Conservation (phyloP, 768 basidiomycete species). For the Dictyophora rubrovolvata region DNA sequence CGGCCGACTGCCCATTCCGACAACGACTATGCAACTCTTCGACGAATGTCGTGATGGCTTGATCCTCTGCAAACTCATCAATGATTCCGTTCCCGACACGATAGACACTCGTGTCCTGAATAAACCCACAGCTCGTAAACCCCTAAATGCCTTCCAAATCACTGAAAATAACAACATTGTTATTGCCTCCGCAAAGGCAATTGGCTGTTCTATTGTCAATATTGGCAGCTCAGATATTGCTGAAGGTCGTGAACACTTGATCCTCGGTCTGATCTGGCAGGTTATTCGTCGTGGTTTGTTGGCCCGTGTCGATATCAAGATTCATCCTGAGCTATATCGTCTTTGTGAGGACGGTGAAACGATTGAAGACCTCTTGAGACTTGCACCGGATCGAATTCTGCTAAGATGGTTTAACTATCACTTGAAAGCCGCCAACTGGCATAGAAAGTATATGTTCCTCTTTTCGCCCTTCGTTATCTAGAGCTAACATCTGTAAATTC, state of each 20-base stretch:
- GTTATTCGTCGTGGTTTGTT: conserved; percentile 90
- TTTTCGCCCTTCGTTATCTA: not conserved
- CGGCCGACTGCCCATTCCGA: conserved; percentile 80
- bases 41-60: conserved; percentile 95
- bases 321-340: conserved; percentile 93
- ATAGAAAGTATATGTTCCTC: conserved; percentile 56
- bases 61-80: conserved; percentile 96
- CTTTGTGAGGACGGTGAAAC: conserved; percentile 97
- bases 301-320: conserved; percentile 93
- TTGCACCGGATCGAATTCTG: conserved; percentile 96
- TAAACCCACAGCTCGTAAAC: conserved; percentile 68
- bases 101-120: conserved; percentile 98
- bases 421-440: conserved; percentile 89
- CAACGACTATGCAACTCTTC: conserved; percentile 96
- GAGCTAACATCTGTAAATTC: not conserved
- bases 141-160: conserved; percentile 96
- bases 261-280: conserved; percentile 98
- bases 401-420: conserved; percentile 99
- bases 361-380: conserved; percentile 82
- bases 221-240: conserved; percentile 90
- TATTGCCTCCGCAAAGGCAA: conserved; percentile 94
- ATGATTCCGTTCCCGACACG: conserved; percentile 98
- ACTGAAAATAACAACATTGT: conserved; percentile 99
- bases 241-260: conserved; percentile 91
- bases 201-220: conserved; percentile 97